A percentile compares a stretch with the other conserved stretches of the same genome.
Evolutionary conservation across 225 moss, liverwort and hornwort genomes (phyloP).

Genomic region (Thuidium tamariscinum): DNA sequence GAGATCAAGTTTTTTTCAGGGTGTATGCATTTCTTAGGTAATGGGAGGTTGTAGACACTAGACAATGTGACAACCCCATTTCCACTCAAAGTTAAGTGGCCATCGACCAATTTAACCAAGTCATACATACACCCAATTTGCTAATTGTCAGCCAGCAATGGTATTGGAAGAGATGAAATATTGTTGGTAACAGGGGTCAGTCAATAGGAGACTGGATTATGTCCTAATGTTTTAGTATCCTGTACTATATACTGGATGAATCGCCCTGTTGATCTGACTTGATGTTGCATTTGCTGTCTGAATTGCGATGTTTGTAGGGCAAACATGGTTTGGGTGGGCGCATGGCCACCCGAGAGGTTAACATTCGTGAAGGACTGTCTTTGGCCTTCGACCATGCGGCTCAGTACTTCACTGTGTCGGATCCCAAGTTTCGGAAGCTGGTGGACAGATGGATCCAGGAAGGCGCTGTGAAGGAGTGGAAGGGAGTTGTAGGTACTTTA

Average conservation of each 20-base stretch:
- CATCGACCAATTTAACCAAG: not conserved
- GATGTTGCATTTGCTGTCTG: not conserved
- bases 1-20: not conserved
- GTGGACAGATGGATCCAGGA: slow-evolving; percentile 69
- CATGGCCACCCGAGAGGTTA: slow-evolving; percentile 71
- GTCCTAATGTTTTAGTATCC: not conserved
- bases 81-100: too few relatives aligned
- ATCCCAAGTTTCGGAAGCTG: slow-evolving; percentile 70
- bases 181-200: not conserved
- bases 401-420: slow-evolving; percentile 87
- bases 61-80: not conserved
- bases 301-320: slow-evolving; percentile 32
- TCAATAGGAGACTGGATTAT: not conserved
- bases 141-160: not conserved
- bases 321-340: slow-evolving; percentile 92
- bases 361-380: slow-evolving; percentile 36
- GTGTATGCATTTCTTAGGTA: not conserved
- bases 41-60: not conserved
- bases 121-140: not conserved
- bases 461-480: slow-evolving; percentile 84
- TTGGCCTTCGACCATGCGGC: slow-evolving; percentile 91
- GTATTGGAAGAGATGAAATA: not conserved
- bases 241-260: not conserved
- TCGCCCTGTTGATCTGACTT: not conserved
- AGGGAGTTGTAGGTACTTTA: slow-evolving; percentile 60